Percentiles rank a stretch among this genome's conserved stretches.
These are phyloP conservation scores for Chloromonas sp. DNA, from an alignment of 163 green algal species.

Conservation along the genomic window DNA sequence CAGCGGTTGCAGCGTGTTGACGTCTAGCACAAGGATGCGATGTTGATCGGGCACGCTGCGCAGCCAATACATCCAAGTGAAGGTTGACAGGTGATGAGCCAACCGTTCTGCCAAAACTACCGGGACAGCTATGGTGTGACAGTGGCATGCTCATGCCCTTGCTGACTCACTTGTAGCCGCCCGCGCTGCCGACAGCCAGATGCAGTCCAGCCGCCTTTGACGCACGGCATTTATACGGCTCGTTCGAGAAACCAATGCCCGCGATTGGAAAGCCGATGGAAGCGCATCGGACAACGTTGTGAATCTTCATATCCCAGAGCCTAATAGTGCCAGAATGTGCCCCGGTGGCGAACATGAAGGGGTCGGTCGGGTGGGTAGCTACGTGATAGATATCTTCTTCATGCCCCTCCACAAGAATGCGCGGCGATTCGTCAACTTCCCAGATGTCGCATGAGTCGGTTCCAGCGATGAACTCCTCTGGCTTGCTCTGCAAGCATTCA, in stretches of 20 bases:
- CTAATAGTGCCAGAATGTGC: neutral
- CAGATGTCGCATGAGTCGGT: conserved; percentile 57
- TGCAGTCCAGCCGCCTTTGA: conserved; percentile 14
- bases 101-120: too few relatives aligned
- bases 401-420: conserved; percentile 46
- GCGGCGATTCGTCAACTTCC: conserved; percentile 46
- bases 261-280: conserved; percentile 27
- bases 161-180: neutral
- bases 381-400: conserved; percentile 27
- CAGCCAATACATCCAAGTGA: neutral
- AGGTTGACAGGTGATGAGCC: neutral
- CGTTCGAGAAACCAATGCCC: conserved; percentile 27
- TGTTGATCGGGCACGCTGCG: neutral
- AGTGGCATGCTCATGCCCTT: too few relatives aligned
- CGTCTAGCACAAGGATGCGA: conserved; percentile 35
- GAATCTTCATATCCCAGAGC: conserved; percentile 36
- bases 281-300: conserved; percentile 18
- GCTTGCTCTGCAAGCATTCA: neutral
- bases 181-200: conserved; percentile 30
- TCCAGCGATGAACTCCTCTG: conserved; percentile 31
- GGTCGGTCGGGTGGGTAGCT: conserved; percentile 23
- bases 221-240: conserved; percentile 13
- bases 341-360: conserved; percentile 40
- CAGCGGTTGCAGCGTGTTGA: conserved; percentile 40
- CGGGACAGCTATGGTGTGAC: too few relatives aligned